A percentile compares a stretch with the other conserved stretches of the same genome.
Conservation (phyloP, 768 basidiomycete species). For the Amanita inopinata region DNA sequence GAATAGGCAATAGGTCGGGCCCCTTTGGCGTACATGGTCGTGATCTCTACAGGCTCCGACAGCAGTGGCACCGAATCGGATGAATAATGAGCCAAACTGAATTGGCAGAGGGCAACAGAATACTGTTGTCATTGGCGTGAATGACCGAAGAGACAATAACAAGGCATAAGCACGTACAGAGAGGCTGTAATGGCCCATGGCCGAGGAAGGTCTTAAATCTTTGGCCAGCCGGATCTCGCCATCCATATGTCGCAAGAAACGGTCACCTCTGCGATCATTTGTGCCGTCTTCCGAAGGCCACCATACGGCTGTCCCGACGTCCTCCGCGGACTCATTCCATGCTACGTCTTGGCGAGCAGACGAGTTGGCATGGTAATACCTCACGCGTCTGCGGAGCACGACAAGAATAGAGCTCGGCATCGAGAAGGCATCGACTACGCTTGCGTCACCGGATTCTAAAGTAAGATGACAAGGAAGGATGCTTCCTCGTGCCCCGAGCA, state of each 20-base stretch:
- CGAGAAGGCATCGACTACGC: conserved; percentile 32
- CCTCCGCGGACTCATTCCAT: conserved; percentile 36
- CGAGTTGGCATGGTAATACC: conserved; percentile 30
- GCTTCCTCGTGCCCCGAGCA: conserved; percentile 35
- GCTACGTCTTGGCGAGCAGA: conserved; percentile 28
- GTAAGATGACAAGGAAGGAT: conserved; percentile 36
- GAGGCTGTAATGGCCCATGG: conserved; percentile 42
- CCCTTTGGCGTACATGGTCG: conserved; percentile 40
- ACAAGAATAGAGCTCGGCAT: conserved; percentile 30
- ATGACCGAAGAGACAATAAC: conserved; percentile 6
- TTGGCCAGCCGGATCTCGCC: conserved; percentile 45
- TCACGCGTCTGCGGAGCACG: conserved; percentile 30
- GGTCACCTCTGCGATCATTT: conserved; percentile 18
- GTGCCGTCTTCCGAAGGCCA: conserved; percentile 31
- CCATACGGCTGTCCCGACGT: conserved; percentile 35
- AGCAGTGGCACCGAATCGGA: conserved; percentile 30
- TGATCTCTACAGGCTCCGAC: conserved; percentile 42
- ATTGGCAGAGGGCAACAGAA: conserved; percentile 35
- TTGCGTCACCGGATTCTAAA: conserved; percentile 28
- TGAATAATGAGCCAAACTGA: conserved; percentile 28
- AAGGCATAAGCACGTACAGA: conserved; percentile 26
- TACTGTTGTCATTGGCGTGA: conserved; percentile 23
- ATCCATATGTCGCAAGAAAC: conserved; percentile 32
- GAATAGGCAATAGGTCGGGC: conserved; percentile 39
- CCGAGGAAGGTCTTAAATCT: conserved; percentile 39